phyloP scores from a whole-genome alignment of 768 basidiomycete genomes.

The Mrakia hoshinonis region DNA sequence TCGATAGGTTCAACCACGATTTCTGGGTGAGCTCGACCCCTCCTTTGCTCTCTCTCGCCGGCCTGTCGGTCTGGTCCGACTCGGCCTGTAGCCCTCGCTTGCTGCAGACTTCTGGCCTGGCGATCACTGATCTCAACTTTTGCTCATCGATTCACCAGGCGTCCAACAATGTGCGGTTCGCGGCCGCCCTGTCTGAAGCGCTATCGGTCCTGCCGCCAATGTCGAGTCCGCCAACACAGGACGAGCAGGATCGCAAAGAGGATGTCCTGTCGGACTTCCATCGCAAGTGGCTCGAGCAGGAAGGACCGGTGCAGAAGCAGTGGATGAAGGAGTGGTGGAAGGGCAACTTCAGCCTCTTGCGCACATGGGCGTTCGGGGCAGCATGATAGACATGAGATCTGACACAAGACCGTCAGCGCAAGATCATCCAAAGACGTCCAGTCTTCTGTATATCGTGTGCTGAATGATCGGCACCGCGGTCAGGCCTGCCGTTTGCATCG shows the following conservation, averaged over 20 bases:
- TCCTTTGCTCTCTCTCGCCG: neutral
- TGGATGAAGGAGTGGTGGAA: conserved; percentile 28
- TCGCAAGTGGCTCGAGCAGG: conserved; percentile 14
- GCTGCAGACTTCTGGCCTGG: neutral
- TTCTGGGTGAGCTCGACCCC: conserved; percentile 21
- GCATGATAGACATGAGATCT: neutral
- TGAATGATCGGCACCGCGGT: no score
- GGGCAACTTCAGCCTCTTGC: conserved; percentile 14
- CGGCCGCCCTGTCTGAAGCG: neutral
- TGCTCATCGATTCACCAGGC: conserved; percentile 6
- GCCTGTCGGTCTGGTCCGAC: neutral
- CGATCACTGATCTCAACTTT: neutral
- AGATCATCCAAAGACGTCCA: neutral
- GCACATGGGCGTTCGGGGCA: conserved; percentile 8
- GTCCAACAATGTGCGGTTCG: conserved; percentile 21
- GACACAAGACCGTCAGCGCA: neutral
- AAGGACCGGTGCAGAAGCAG: conserved; percentile 1
- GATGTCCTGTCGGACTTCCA: conserved; percentile 12
- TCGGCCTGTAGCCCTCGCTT: neutral
- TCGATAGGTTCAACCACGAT: conserved; percentile 23
- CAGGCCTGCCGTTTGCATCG: no score
- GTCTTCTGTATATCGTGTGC: no score
- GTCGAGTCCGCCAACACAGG: conserved; percentile 13
- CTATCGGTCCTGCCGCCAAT: conserved; percentile 6
- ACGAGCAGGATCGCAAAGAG: conserved; percentile 15